phyloP scores from a whole-genome alignment of 2,329 filamentous ascomycete genomes.

The Lachnellula willkommii region DNA sequence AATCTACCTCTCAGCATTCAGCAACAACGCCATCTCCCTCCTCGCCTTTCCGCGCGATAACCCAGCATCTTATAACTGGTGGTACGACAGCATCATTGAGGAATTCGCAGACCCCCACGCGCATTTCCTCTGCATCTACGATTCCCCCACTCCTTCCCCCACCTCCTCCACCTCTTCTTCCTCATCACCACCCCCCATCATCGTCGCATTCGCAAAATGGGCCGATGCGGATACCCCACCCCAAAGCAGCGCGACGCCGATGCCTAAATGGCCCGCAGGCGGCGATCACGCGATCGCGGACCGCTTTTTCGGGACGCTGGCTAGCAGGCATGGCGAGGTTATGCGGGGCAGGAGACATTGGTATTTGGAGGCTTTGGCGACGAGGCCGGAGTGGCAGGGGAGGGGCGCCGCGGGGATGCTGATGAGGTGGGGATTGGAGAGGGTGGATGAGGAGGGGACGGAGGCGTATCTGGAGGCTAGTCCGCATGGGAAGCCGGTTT shows the following conservation, averaged over 20 bases:
- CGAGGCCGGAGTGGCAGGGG: constrained; percentile 39
- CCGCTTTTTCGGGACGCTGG: constrained; percentile 38
- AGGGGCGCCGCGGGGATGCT: constrained; percentile 41
- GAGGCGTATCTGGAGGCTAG: constrained; percentile 49
- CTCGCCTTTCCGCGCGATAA: constrained; percentile 35
- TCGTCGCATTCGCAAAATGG: constrained; percentile 48
- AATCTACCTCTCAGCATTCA: constrained; percentile 44
- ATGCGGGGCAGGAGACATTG: constrained; percentile 42
- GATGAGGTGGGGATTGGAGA: constrained; percentile 43
- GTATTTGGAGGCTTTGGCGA: constrained; percentile 45
- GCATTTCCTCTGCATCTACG: constrained; percentile 38
- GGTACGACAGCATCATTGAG: constrained; percentile 32
- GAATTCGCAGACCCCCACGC: constrained; percentile 38
- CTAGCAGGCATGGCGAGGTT: constrained; percentile 32
- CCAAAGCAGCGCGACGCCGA: constrained; percentile 25
- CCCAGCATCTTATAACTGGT: constrained; percentile 31
- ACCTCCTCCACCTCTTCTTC: constrained; percentile 13
- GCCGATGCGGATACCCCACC: constrained; percentile 26
- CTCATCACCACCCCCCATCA: neutral
- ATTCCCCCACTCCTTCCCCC: constrained; percentile 18
- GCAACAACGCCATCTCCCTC: constrained; percentile 33
- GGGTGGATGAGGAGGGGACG: constrained; percentile 39
- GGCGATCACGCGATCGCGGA: constrained; percentile 34
- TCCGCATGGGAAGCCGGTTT: constrained; percentile 41
- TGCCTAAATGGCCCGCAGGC: constrained; percentile 39